phyloP scores from a whole-genome alignment of 2,329 filamentous ascomycete genomes.

The Talaromyces sp. region DNA sequence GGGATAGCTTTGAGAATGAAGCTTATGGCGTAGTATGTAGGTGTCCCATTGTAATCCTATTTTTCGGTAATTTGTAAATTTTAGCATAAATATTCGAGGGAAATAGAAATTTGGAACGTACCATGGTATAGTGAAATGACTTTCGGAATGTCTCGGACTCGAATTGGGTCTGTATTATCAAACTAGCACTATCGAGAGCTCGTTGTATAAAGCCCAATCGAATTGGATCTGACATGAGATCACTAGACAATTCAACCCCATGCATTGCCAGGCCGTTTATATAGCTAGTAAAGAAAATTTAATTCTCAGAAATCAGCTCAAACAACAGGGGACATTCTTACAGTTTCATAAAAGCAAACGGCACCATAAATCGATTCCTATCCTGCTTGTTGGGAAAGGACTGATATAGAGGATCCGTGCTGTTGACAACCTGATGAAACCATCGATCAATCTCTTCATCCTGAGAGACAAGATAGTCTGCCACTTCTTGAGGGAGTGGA shows the following conservation, averaged over 20 bases:
- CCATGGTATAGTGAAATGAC: constrained; percentile 1
- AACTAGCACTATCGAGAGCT: constrained; percentile 1
- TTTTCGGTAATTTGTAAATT: not conserved
- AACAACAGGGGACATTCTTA: not conserved
- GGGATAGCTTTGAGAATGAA: constrained; percentile 5
- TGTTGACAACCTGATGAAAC: not conserved
- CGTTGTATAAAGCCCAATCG: not conserved
- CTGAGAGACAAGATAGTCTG: not conserved
- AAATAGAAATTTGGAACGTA: not conserved
- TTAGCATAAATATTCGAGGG: not conserved
- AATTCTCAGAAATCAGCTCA: not conserved
- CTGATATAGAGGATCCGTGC: constrained; percentile 1
- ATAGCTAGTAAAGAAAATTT: not conserved
- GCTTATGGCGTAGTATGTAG: constrained; percentile 4
- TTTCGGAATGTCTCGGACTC: not conserved
- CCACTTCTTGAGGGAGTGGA: not conserved
- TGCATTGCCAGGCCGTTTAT: not conserved
- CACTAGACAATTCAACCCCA: not conserved
- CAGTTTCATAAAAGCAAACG: constrained; percentile 9
- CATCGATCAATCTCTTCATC: constrained; percentile 6
- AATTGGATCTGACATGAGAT: not conserved
- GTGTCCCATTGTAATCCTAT: constrained; percentile 2
- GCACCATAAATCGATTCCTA: not conserved
- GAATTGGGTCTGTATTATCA: constrained; percentile 4
- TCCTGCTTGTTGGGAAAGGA: constrained; percentile 2